phyloP scores from a whole-genome alignment of 495 filamentous ascomycete genomes.

The Tuber brumale region DNA sequence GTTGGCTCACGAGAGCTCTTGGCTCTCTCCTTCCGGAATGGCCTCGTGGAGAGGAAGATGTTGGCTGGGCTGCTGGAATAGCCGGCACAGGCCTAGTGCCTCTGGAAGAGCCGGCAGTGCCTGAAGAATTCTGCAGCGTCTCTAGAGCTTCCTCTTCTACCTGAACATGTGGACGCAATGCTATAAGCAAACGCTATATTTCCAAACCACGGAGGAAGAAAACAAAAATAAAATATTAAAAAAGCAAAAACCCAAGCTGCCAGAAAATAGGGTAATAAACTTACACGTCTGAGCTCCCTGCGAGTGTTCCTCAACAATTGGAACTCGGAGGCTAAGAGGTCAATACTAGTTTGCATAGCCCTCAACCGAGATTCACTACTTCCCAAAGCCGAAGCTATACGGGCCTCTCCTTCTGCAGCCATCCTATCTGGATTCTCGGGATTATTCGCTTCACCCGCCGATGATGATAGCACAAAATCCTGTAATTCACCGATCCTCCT shows the following conservation, averaged over 20 bases:
- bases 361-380: slow-evolving; percentile 32
- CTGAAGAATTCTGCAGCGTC: slow-evolving; percentile 22
- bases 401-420: slow-evolving; percentile 13
- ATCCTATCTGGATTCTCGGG: slow-evolving; percentile 8
- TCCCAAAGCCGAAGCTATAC: slow-evolving; percentile 26
- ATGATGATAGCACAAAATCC: slow-evolving; percentile 32
- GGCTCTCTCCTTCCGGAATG: slow-evolving; percentile 1
- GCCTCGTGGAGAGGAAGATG: neutral
- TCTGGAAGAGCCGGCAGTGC: neutral
- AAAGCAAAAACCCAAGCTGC: neutral
- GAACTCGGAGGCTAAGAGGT: slow-evolving; percentile 37
- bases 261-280: neutral
- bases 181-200: slow-evolving; percentile 4
- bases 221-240: slow-evolving; percentile 6
- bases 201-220: neutral
- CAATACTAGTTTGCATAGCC: slow-evolving; percentile 40
- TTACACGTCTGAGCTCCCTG: slow-evolving; percentile 31
- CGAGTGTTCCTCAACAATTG: slow-evolving; percentile 31
- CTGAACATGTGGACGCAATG: slow-evolving; percentile 8
- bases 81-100: neutral
- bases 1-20: neutral
- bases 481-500: slow-evolving; percentile 37
- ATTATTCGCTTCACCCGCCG: slow-evolving; percentile 9
- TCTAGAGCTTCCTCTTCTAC: slow-evolving; percentile 33
- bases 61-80: neutral